Conservation (phyloP, 2,329 filamentous ascomycete genomes). For the Colletotrichum liriopes region DNA sequence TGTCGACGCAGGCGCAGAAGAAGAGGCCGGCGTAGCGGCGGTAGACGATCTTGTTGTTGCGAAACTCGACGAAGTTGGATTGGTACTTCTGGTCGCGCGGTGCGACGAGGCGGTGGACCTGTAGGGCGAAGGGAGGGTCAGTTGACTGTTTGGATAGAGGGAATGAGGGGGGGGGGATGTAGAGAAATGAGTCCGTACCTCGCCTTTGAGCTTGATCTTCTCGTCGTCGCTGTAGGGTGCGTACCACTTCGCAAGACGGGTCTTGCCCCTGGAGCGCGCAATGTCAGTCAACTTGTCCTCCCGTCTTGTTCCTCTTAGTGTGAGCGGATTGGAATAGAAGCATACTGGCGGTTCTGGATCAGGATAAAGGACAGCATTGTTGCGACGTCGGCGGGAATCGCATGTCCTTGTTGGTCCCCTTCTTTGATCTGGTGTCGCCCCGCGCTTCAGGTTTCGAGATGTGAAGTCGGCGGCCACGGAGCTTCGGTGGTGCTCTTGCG, state of each 20-base stretch:
- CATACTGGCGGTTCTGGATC: slow-evolving; percentile 86
- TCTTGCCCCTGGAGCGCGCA: slow-evolving; percentile 83
- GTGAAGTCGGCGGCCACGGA: slow-evolving; percentile 36
- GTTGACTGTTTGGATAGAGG: slow-evolving; percentile 7
- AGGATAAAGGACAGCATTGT: slow-evolving; percentile 83
- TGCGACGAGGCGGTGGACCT: slow-evolving; percentile 97
- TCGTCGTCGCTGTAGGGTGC: slow-evolving; percentile 98
- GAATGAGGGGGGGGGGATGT: slow-evolving; percentile 13
- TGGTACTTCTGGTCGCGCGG: slow-evolving; percentile 99
- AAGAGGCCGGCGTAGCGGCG: slow-evolving; percentile 97
- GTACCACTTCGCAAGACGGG: slow-evolving; percentile 98
- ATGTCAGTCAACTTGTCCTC: slow-evolving; percentile 23
- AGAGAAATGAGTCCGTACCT: slow-evolving; percentile 68
- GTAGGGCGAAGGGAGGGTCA: slow-evolving; percentile 21
- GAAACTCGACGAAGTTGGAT: slow-evolving; percentile 98
- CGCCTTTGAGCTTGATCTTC: slow-evolving; percentile 99
- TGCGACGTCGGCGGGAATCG: slow-evolving; percentile 17
- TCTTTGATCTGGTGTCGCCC: slow-evolving; percentile 7
- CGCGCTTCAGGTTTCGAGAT: slow-evolving; percentile 36
- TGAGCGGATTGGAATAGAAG: background rate
- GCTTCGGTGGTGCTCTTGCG: slow-evolving; percentile 23
- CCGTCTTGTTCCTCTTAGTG: background rate
- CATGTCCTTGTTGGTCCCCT: slow-evolving; percentile 23
- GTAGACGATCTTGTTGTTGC: slow-evolving; percentile 97
- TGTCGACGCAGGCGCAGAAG: slow-evolving; percentile 99